phyloP scores from a whole-genome alignment of 805 yeast species.

The Kurtzmaniella fragi region DNA sequence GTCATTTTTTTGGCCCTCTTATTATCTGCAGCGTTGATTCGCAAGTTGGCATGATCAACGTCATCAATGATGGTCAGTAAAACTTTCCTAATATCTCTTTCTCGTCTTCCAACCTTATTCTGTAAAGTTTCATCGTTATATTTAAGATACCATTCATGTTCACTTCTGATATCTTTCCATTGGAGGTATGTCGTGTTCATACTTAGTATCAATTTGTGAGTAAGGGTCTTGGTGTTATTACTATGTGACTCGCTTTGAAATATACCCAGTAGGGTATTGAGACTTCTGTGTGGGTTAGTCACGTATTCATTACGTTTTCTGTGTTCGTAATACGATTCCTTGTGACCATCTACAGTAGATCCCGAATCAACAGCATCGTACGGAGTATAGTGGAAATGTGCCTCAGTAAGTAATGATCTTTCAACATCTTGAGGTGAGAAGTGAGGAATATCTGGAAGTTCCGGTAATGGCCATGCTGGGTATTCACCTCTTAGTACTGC shows the following conservation, averaged over 20 bases:
- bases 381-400: slow-evolving; percentile 53
- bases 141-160: slow-evolving; percentile 23
- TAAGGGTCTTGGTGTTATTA: slow-evolving; percentile 31
- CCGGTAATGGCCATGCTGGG: slow-evolving; percentile 77
- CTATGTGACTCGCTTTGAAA: slow-evolving; percentile 22
- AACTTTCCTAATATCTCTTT: slow-evolving; percentile 39
- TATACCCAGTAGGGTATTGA: slow-evolving; percentile 47
- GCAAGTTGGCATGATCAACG: slow-evolving; percentile 33
- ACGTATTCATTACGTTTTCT: slow-evolving; percentile 61
- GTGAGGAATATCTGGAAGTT: slow-evolving; percentile 55
- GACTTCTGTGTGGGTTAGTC: slow-evolving; percentile 58
- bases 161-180: slow-evolving; percentile 39
- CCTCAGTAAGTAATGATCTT: slow-evolving; percentile 68
- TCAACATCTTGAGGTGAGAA: slow-evolving; percentile 76
- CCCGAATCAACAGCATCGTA: slow-evolving; percentile 30
- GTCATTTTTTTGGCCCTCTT: slow-evolving; percentile 23
- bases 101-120: slow-evolving; percentile 37
- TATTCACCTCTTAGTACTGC: slow-evolving; percentile 6
- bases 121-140: slow-evolving; percentile 39
- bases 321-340: slow-evolving; percentile 45
- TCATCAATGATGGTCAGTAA: slow-evolving; percentile 43
- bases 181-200: slow-evolving; percentile 45
- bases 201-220: slow-evolving; percentile 59
- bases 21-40: slow-evolving; percentile 31
- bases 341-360: slow-evolving; percentile 6